These are phyloP conservation scores for Fragosphaeria purpurea DNA, from an alignment of 2,329 filamentous ascomycete species.

Conservation along the genomic window DNA sequence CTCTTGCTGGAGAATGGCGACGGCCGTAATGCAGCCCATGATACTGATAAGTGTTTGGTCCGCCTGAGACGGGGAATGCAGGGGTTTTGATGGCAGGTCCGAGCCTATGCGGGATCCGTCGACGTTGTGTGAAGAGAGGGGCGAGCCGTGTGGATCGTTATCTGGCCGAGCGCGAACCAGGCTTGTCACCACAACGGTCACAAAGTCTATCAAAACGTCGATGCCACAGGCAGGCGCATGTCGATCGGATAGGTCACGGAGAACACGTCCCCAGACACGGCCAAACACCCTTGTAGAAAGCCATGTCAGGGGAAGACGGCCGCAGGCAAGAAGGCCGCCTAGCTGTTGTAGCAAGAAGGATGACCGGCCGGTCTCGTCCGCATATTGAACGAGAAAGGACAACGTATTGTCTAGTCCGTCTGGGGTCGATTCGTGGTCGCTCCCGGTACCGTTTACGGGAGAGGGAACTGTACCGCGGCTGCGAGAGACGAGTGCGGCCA, in stretches of 20 bases:
- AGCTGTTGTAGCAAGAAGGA: conserved; percentile 29
- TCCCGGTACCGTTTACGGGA: too few relatives aligned
- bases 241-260: conserved; percentile 25
- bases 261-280: conserved; percentile 29
- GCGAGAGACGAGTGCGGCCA: conserved; percentile 22
- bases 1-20: conserved; percentile 20
- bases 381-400: conserved; percentile 18
- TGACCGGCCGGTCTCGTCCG: conserved; percentile 19
- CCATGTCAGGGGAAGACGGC: conserved; percentile 31
- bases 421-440: too few relatives aligned
- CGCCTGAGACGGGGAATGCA: conserved; percentile 4
- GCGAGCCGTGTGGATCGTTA: neutral
- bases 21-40: conserved; percentile 29
- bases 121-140: neutral
- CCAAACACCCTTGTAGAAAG: conserved; percentile 31
- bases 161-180: neutral
- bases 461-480: too few relatives aligned
- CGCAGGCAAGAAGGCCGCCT: conserved; percentile 23
- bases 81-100: too few relatives aligned
- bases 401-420: conserved; percentile 18
- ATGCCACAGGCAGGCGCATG: conserved; percentile 14
- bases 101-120: too few relatives aligned
- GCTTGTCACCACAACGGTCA: conserved; percentile 14
- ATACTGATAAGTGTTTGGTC: conserved; percentile 31
- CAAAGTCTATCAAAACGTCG: conserved; percentile 26